phyloP scores from a whole-genome alignment of 2,329 filamentous ascomycete species.

The Grosmannia serpens region DNA sequence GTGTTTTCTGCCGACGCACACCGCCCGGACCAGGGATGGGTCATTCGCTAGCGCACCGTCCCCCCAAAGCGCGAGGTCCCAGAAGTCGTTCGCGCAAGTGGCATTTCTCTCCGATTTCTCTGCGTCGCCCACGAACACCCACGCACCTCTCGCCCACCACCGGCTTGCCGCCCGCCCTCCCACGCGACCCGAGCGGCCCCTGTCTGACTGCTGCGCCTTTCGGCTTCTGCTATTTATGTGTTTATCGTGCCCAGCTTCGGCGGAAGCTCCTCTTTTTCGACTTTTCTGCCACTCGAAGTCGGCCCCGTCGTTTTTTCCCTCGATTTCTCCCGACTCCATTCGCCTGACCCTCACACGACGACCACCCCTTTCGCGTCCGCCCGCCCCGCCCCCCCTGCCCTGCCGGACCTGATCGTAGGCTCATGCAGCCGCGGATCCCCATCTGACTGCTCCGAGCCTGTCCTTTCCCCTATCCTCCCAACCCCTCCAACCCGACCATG shows the following conservation, averaged over 20 bases:
- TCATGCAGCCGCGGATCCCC: neutral
- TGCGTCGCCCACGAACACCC: constrained; percentile 4
- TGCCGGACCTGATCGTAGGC: neutral
- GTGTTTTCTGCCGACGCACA: neutral
- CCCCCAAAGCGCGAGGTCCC: constrained; percentile 2
- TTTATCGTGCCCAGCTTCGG: neutral
- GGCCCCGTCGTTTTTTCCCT: neutral
- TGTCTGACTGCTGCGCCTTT: neutral
- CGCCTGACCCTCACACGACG: neutral
- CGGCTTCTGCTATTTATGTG: neutral
- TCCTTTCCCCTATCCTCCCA: neutral
- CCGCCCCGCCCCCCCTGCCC: neutral
- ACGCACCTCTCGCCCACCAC: neutral
- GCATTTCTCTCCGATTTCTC: constrained; percentile 10
- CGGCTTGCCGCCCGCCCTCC: neutral
- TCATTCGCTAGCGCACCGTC: constrained; percentile 1
- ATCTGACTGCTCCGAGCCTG: neutral
- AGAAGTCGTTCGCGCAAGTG: constrained; percentile 9
- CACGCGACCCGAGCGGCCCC: neutral
- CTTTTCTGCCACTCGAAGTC: neutral
- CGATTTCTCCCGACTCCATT: neutral
- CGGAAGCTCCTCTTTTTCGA: neutral
- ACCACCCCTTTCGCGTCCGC: neutral
- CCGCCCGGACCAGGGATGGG: neutral
- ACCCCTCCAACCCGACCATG: constrained; percentile 26